Base-by-base conservation (phyloP, 257 asterid genomes). In the Jacaranda mimosifolia region DNA sequence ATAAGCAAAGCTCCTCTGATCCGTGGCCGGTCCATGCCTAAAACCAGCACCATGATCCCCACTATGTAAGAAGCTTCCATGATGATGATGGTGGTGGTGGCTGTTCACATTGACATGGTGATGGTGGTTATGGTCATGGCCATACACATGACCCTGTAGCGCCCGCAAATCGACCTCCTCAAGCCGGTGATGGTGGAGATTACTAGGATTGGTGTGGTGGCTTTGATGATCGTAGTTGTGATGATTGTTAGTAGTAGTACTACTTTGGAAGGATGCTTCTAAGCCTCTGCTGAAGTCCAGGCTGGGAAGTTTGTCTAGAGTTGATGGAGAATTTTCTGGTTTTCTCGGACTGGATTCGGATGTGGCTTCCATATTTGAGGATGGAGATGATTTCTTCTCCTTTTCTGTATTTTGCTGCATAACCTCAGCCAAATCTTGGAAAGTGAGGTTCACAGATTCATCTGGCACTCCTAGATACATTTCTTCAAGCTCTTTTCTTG, bases 401-500 rank as follows among this genome's bases (percentile, higher is more conserved):
- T 73, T 81, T 1, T 85, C 79, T 6, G 57, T 51, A 26, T 48
- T 46, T 4, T 63, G 66, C 63, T 77, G 91, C 63, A 83, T 68
- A 6, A 91, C 76, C 76, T 91, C 82, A 40, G 94, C 95, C 0
- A 92, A 80, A 79, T 92, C 94, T 76, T 87, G 89, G 76, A 93
- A 91, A 19, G 96, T 91, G 69, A 93, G 98, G 85, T 93, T 93
- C 3, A 93, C 98, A 0, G 97, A 93, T 1, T 91, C 98, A 79
- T 93, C 98, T 0, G 94, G 93, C 53, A 93, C 86, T 48, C 98
- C 98, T 17, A 80, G 46, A 40, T 93, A 93, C 62, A 93, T 21
- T 0, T 91, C 98, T 70, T 89, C 94, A 0, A 91, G 91, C 79
- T 93, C 97, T n/a, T 65, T 82, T 63, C 73, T 87, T 3, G 92